Evolutionary conservation across 2,329 filamentous ascomycete genomes (phyloP).

Genomic region (Neonectria punicea): DNA sequence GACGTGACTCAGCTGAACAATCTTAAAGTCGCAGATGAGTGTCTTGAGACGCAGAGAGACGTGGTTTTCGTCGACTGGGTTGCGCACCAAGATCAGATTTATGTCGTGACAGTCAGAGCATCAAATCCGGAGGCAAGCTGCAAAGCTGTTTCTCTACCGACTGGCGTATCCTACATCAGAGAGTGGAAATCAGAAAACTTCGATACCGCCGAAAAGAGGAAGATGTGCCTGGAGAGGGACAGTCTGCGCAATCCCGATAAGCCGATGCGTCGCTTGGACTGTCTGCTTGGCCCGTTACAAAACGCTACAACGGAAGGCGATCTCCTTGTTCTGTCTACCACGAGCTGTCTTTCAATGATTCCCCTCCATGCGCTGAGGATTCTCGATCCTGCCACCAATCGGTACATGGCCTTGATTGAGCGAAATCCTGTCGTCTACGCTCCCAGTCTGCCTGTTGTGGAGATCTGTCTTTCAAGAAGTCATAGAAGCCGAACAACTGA

Average conservation of each 20-base stretch:
- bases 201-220: not conserved
- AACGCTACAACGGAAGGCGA: not conserved
- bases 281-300: not conserved
- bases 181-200: not conserved
- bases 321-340: not conserved
- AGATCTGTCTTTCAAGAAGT: not conserved
- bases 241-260: not conserved
- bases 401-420: not conserved
- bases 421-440: not conserved
- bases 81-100: not conserved
- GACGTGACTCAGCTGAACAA: not conserved
- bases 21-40: not conserved
- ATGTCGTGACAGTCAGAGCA: not conserved
- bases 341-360: not conserved
- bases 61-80: not conserved
- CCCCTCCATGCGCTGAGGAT: not conserved
- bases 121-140: not conserved
- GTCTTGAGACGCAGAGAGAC: not conserved
- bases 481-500: not conserved
- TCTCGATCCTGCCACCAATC: not conserved
- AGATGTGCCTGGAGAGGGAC: not conserved
- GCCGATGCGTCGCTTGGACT: not conserved
- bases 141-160: not conserved
- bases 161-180: not conserved
- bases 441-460: not conserved